Conservation (phyloP, 768 basidiomycete genomes). For the Suillus luteus region DNA sequence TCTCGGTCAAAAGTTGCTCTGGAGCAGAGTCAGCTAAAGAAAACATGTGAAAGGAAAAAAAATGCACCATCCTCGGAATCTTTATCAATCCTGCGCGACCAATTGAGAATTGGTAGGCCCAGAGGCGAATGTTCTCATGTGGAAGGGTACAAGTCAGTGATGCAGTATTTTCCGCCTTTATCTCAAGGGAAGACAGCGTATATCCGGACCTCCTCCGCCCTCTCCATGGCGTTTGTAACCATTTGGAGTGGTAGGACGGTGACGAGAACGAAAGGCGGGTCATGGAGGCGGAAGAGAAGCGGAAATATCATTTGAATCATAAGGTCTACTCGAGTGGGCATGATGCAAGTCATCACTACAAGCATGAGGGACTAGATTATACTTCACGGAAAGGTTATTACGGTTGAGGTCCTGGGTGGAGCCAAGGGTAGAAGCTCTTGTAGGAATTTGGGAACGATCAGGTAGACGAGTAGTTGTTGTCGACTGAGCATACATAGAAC, state of each 20-base stretch:
- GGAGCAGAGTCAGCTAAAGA: slow-evolving; percentile 12
- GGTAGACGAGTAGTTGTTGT: slow-evolving; percentile 39
- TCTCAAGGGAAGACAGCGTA: slow-evolving; percentile 13
- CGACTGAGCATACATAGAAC: slow-evolving; percentile 40
- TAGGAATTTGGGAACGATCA: slow-evolving; percentile 58
- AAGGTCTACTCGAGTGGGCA: slow-evolving; percentile 18
- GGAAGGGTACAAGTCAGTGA: slow-evolving; percentile 85
- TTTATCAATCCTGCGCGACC: slow-evolving; percentile 39
- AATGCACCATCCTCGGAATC: neutral
- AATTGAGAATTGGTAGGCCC: slow-evolving; percentile 81
- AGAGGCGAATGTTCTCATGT: slow-evolving; percentile 63
- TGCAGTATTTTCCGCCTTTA: slow-evolving; percentile 8
- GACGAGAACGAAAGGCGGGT: slow-evolving; percentile 51
- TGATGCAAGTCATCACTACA: slow-evolving; percentile 75
- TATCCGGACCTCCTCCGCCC: slow-evolving; percentile 3
- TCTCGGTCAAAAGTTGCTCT: slow-evolving; percentile 46
- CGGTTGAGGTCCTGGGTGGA: slow-evolving; percentile 55
- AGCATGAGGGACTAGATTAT: slow-evolving; percentile 46
- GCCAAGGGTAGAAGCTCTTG: slow-evolving; percentile 65
- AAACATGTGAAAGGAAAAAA: neutral
- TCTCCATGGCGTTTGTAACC: slow-evolving; percentile 50
- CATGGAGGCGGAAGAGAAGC: slow-evolving; percentile 44
- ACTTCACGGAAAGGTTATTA: slow-evolving; percentile 40
- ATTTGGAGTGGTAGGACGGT: slow-evolving; percentile 63
- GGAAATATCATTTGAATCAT: slow-evolving; percentile 17